phyloP scores from a whole-genome alignment of 306 rosid genomes.

The Rosa chinensis region DNA sequence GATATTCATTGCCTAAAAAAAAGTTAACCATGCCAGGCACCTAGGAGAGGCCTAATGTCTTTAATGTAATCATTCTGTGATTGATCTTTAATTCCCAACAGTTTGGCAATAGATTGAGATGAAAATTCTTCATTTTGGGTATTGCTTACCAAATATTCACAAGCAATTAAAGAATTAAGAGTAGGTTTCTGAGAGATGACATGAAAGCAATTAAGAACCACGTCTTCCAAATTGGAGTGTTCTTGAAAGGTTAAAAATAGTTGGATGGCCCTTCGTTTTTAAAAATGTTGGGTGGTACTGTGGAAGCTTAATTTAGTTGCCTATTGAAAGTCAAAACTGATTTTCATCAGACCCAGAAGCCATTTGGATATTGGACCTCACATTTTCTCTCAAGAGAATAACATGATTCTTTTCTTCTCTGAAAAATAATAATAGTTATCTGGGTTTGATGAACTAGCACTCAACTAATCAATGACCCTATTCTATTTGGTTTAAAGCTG shows the following conservation, averaged over 20 bases:
- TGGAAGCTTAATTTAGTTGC: background rate
- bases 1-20: background rate
- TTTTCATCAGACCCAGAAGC: background rate
- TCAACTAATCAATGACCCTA: background rate
- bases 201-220: constrained; percentile 31
- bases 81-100: background rate
- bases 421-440: background rate
- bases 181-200: constrained; percentile 21
- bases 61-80: background rate
- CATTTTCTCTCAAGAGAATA: background rate
- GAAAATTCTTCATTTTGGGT: background rate
- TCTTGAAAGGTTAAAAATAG: constrained; percentile 27
- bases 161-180: constrained; percentile 12
- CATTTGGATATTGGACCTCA: background rate
- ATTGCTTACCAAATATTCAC: constrained; percentile 16
- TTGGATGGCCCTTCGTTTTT: background rate
- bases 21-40: background rate
- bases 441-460: constrained; percentile 1
- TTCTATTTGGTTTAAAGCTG: background rate
- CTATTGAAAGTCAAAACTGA: background rate
- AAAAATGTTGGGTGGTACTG: background rate
- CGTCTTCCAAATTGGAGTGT: constrained; percentile 39
- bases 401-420: background rate
- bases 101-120: background rate
- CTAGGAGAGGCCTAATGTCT: background rate